These are phyloP conservation scores for Gillenia trifoliata DNA, from an alignment of 306 rosid genomes.

Conservation along the genomic window DNA sequence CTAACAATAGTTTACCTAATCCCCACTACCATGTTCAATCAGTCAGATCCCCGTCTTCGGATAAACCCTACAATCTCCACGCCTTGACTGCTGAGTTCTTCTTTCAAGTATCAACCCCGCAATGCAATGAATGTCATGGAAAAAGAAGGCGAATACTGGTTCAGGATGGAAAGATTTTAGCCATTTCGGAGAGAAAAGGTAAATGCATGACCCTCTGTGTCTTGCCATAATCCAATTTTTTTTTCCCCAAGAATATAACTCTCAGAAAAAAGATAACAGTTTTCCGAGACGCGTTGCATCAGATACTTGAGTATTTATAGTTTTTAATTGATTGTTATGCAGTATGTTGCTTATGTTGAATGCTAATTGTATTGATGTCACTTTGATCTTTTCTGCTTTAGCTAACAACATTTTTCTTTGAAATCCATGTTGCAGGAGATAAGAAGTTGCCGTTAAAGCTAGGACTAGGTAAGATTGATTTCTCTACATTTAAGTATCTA, in stretches of 20 bases:
- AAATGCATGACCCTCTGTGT: neutral
- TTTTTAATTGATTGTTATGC: neutral
- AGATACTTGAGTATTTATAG: too few species aligned
- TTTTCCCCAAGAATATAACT: neutral
- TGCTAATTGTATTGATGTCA: neutral
- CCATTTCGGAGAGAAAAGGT: neutral
- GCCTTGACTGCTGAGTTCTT: too few species aligned
- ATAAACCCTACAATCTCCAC: too few species aligned
- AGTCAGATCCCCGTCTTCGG: too few species aligned
- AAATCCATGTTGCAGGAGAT: constrained; percentile 17
- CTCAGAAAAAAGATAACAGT: neutral
- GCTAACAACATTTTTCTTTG: constrained; percentile 9
- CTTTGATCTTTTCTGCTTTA: neutral
- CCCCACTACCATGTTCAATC: too few species aligned
- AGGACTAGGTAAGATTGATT: constrained; percentile 38
- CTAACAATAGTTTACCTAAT: too few species aligned
- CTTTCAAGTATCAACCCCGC: too few species aligned
- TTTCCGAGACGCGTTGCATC: neutral
- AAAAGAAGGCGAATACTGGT: too few species aligned
- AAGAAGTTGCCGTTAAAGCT: neutral
- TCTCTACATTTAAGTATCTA: neutral
- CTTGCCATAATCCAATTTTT: neutral
- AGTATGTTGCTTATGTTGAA: neutral
- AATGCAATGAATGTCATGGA: too few species aligned
- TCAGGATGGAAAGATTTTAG: too few species aligned